These are phyloP conservation scores for Fomitopsis pulvina DNA, from an alignment of 768 basidiomycete genomes.

Conservation along the genomic window DNA sequence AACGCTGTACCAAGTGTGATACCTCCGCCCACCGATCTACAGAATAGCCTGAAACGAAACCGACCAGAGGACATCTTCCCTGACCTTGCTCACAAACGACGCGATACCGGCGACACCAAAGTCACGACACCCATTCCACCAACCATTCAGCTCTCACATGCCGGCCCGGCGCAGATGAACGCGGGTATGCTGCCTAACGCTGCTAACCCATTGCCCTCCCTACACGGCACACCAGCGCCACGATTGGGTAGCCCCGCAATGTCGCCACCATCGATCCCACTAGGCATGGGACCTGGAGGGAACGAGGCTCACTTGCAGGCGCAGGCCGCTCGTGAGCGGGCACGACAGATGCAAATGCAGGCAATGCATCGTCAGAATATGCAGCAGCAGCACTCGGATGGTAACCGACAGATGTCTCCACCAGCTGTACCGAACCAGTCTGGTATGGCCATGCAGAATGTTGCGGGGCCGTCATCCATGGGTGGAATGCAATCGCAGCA, in stretches of 20 bases:
- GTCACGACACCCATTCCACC: constrained; percentile 26
- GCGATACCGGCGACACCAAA: constrained; percentile 64
- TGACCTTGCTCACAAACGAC: constrained; percentile 51
- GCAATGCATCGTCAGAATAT: constrained; percentile 12
- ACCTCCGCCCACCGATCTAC: constrained; percentile 16
- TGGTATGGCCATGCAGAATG: constrained; percentile 5
- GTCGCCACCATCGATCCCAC: constrained; percentile 26
- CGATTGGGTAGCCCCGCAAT: constrained; percentile 19
- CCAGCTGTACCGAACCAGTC: constrained; percentile 2
- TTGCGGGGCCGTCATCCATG: constrained; percentile 13
- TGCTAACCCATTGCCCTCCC: not conserved
- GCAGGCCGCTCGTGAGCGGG: constrained; percentile 27
- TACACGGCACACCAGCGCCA: constrained; percentile 5
- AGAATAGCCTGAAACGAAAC: constrained; percentile 48
- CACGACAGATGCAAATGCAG: constrained; percentile 26
- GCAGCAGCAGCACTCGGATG: constrained; percentile 14
- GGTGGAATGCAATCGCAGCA: constrained; percentile 6
- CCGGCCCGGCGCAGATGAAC: constrained; percentile 1
- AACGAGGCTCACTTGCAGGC: constrained; percentile 27
- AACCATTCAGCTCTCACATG: constrained; percentile 17
- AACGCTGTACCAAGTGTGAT: constrained; percentile 12
- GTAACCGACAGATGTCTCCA: constrained; percentile 17
- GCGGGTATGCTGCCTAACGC: not conserved
- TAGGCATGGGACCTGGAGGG: constrained; percentile 14
- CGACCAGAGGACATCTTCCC: constrained; percentile 42